A percentile compares a stretch with the other conserved stretches of the same genome.
These are phyloP conservation scores for Fusarium oxysporum DNA, from an alignment of 2,329 filamentous ascomycete genomes.

Conservation along the genomic window DNA sequence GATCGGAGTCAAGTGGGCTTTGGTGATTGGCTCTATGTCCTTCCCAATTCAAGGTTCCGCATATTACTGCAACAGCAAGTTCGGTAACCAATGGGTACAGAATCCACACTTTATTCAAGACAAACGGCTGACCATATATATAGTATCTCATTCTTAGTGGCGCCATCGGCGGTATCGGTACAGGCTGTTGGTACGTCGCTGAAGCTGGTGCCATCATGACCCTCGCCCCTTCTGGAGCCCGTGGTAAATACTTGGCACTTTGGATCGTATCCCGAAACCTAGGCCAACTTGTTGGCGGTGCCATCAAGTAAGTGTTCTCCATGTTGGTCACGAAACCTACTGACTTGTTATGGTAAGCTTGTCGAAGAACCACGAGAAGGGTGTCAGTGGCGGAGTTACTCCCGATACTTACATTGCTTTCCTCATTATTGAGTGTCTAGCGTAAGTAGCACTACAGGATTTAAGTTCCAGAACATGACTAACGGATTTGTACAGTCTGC, in stretches of 20 bases:
- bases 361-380: constrained; percentile 14
- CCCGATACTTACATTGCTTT: constrained; percentile 16
- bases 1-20: constrained; percentile 17
- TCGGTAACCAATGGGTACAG: constrained; percentile 6
- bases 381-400: constrained; percentile 5
- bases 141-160: constrained; percentile 17
- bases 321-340: rapidly evolving
- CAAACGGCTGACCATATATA: neutral
- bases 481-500: neutral
- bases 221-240: constrained; percentile 57
- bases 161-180: constrained; percentile 44
- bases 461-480: too few relatives aligned
- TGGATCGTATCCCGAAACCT: constrained; percentile 16
- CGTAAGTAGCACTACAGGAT: neutral
- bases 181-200: constrained; percentile 62
- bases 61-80: constrained; percentile 20
- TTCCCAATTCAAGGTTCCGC: constrained; percentile 2
- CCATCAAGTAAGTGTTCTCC: neutral
- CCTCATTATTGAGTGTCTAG: constrained; percentile 10
- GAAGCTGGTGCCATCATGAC: constrained; percentile 62
- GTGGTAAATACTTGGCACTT: constrained; percentile 56
- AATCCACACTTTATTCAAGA: too few relatives aligned
- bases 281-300: constrained; percentile 10
- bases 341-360: neutral
- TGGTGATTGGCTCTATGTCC: constrained; percentile 4